Percentiles rank a stretch among this genome's conserved stretches.
Evolutionary conservation across 225 moss, liverwort and hornwort species (phyloP).

Genomic region (Lunularia cruciata): DNA sequence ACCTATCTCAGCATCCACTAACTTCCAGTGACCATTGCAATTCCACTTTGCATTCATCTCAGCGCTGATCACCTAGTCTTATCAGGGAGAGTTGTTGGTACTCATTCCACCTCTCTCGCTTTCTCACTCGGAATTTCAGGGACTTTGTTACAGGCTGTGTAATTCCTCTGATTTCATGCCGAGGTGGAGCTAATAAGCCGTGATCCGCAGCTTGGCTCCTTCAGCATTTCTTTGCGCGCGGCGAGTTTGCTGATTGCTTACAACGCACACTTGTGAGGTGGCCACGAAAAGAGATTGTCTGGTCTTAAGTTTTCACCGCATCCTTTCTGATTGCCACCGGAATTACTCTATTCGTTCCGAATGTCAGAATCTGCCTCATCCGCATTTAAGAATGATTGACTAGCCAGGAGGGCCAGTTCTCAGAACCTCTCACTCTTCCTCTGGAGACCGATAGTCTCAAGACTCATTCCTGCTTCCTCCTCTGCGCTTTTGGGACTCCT

Average conservation of each 20-base stretch:
- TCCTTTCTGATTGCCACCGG: background rate
- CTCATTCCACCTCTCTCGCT: background rate
- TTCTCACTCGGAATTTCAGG: background rate
- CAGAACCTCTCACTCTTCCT: background rate
- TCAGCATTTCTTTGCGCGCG: background rate
- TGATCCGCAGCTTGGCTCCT: background rate
- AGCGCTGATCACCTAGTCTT: background rate
- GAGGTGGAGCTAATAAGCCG: background rate
- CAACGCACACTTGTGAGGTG: background rate
- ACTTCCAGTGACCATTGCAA: background rate
- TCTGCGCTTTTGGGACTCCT: background rate
- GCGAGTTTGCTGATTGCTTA: background rate
- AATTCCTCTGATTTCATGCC: background rate
- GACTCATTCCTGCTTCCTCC: no score
- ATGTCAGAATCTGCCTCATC: conserved; percentile 11
- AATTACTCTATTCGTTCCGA: background rate
- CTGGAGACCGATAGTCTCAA: no score
- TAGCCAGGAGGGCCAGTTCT: background rate
- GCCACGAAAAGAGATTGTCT: background rate
- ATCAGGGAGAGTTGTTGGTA: no score
- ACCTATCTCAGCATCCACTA: no score
- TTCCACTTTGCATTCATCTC: background rate
- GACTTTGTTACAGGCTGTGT: background rate
- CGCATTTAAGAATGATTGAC: conserved; percentile 2
- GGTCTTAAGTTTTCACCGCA: background rate